Base-by-base conservation (phyloP, 108 stramenopile species). In the Ochromonas danica region DNA sequence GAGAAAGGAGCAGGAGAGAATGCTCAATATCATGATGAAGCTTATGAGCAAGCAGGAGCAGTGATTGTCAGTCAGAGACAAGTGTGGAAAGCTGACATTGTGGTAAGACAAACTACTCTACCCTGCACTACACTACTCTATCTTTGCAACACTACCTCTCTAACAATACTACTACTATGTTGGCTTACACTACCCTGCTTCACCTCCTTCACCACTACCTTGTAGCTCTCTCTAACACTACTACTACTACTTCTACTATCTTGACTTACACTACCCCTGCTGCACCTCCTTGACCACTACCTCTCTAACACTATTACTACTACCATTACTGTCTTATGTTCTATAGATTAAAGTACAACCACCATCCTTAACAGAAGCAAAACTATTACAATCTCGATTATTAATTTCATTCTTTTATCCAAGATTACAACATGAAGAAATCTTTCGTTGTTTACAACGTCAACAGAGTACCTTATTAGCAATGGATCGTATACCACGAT, bases 31-130 rank as follows among this genome's bases (percentile, higher is more conserved):
- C 82, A 88, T n/a, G 93, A 99, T 89, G 91, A 88, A 10, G 91
- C 89, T 61, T 99, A 97, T 85, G 91, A 89, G 81, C 90, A 89
- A 3, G 97, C 92, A 17, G 99, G 99, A 27, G 99, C 97, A 41
- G 90, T 78, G 28, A 85, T 99, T 57, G 97, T 94, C 1, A 79
- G 85, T 42, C 62, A 71, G 3, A 65, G 78, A 14, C 93, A 89
- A 1, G 88, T 42, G 81, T 95, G 61, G 77, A 82, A 92, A 51
- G 90, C 93, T 0, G 94, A 97, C 81, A 92, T 97, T 81, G 92
- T 97, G 6, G 45, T 51, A 51, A 51, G 45, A 14, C 45, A n/a
- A n/a, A n/a, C n/a, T 57, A 57, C 51, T 57, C 51, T 57, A 57
- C 51, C 51, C 51, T 57, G 51, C 51, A 57, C 51, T 57, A 57